Evolutionary conservation across 495 filamentous ascomycete genomes (phyloP).

Genomic region (Parathielavia appendiculata): DNA sequence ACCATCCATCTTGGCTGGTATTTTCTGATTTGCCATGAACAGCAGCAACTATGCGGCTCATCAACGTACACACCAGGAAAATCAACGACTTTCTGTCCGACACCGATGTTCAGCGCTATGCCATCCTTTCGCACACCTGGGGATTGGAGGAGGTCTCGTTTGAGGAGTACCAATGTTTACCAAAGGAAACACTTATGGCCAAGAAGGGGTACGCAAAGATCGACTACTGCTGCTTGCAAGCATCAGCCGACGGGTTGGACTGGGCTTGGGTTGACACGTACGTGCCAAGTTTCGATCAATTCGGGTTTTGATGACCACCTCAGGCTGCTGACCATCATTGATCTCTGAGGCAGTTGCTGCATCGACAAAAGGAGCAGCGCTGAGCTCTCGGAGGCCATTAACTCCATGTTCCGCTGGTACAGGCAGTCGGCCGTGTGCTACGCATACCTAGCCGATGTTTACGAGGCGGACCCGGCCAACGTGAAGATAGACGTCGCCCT

Average conservation of each 20-base stretch:
- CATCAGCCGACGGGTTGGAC: background rate
- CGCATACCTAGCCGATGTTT: too few relatives aligned
- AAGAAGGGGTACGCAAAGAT: conserved; percentile 19
- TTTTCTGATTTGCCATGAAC: background rate
- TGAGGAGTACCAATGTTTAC: conserved; percentile 1
- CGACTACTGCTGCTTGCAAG: conserved; percentile 12
- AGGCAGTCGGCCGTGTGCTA: too few relatives aligned
- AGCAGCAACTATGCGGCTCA: background rate
- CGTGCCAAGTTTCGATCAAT: too few relatives aligned
- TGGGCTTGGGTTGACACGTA: conserved; percentile 20
- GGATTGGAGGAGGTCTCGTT: conserved; percentile 19
- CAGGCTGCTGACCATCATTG: too few relatives aligned
- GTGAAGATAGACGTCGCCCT: too few relatives aligned
- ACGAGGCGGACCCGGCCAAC: too few relatives aligned
- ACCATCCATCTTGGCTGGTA: background rate
- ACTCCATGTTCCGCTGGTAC: too few relatives aligned
- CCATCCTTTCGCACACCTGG: conserved; percentile 22
- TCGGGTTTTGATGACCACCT: too few relatives aligned
- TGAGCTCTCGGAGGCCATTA: too few relatives aligned
- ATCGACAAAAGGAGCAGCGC: too few relatives aligned
- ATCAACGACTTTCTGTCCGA: conserved; percentile 4
- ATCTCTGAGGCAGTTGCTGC: too few relatives aligned
- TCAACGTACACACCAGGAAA: background rate
- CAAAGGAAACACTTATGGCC: background rate
- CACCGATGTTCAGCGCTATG: conserved; percentile 6